Base-by-base conservation (phyloP, 495 filamentous ascomycete genomes). In the Cryomyces antarcticus region DNA sequence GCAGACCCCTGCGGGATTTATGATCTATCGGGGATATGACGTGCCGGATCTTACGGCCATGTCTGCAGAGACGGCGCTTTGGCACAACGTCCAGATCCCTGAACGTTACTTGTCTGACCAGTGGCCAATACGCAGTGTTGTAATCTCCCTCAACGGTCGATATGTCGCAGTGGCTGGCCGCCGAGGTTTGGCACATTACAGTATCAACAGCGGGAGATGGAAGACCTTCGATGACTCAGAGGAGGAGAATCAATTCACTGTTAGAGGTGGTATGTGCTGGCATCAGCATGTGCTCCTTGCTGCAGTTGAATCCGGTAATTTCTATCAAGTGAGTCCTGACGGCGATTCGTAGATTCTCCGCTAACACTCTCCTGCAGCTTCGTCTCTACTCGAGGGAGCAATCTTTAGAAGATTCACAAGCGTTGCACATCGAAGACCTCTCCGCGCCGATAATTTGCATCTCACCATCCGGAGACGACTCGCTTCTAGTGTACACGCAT, bases 191-290 rank as follows among this genome's bases (percentile, higher is more conserved):
- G 92, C 87, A 12, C 92, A 99, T 57, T 99, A 96, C 59, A 95
- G 88, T 50, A 74, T 95, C 37, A 80, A 76, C 49, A 95, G 88
- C 58, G 82, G 87, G 27, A 72, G 92, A 45, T 99, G 92, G 92
- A 95, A 89, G 54, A 87, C 78, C 0, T 96, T 96, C 58, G 73
- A 77, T 42, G 82, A 89, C 50, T 68, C 77, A 27, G 73, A 66
- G 37, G 70, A 78, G 51, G 88, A 95, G 53, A 84, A 89, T 48
- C 80, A 82, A 33, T 96, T 99, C 54, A 71, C 82, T 27, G 82
- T 99, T 24, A 67, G 87, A 47, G 92, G 92, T 24, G 92, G 92
- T 0, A 93, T 99, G 85, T 94, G 86, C 52, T 99, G 92, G 92
- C 83, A 87, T 52, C 87, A 92, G 43, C 92, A 99, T 58, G 82